Conservation (phyloP, 2,329 filamentous ascomycete genomes). For the Sphaerulina vaccinii region DNA sequence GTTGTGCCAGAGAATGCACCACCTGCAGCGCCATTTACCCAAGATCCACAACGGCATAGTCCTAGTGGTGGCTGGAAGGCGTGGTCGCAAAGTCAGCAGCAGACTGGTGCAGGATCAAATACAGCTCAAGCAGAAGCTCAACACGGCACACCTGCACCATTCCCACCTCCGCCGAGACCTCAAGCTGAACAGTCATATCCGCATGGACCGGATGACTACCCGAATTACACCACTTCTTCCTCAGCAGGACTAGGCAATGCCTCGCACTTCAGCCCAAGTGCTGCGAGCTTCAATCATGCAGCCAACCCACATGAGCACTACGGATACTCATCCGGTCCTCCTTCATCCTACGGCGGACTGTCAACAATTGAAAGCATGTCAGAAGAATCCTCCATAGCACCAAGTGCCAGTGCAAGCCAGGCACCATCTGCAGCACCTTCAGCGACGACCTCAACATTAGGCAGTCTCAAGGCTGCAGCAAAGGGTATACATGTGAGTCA, state of each 20-base stretch:
- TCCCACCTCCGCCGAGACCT: conserved; percentile 10
- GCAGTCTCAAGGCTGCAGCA: conserved; percentile 34
- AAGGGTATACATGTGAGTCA: conserved; percentile 34
- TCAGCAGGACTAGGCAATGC: neutral
- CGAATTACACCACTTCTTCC: conserved; percentile 3
- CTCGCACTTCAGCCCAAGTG: neutral
- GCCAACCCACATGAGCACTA: conserved; percentile 1
- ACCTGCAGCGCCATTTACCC: conserved; percentile 5
- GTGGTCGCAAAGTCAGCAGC: neutral
- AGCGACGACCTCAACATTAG: conserved; percentile 12
- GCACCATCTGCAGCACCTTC: conserved; percentile 7
- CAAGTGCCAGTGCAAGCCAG: conserved; percentile 6
- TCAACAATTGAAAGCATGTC: conserved; percentile 14
- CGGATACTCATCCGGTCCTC: conserved; percentile 1
- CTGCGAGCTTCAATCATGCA: conserved; percentile 1
- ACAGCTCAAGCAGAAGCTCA: neutral
- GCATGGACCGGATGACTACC: conserved; percentile 11
- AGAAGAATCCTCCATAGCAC: conserved; percentile 5
- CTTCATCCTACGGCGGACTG: conserved; percentile 10
- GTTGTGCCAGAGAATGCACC: neutral
- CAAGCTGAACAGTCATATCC: neutral
- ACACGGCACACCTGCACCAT: conserved; percentile 7
- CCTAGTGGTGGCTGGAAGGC: neutral
- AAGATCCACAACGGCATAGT: conserved; percentile 4
- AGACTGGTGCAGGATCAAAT: neutral